Evolutionary conservation across 2,329 filamentous ascomycete genomes (phyloP), one percentile per base, ranked within the genome.

Genomic region (Acarospora socialis): DNA sequence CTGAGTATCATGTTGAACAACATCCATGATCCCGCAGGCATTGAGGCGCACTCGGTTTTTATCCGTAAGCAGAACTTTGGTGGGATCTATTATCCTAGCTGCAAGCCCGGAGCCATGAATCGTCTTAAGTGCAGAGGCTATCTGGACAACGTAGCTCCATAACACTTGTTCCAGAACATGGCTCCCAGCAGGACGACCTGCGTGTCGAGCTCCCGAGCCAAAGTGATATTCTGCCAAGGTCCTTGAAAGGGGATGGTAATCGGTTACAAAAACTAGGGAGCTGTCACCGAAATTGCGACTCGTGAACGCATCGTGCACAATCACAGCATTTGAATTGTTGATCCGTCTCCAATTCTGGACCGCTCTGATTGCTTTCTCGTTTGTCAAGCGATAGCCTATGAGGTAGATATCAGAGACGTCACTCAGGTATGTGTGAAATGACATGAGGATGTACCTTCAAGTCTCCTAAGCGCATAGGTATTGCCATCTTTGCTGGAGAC

Each of bases 101-200:
- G 90, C 87, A 23, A 95, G 65, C 13, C 81, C 80, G 34, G 69
- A 71, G 8, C 68, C 66, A 50, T 98, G 90, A 22, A 98, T 87
- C 0, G 80, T 70, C 50, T 82, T 87, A 21, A 98, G 61, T 1
- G 82, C 90, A 42, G 80, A 90, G 22, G 83, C 77, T 39, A 98
- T 77, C 53, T 98, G 90, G 4, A 86, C 79, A 38, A 94, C 73
- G 52, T 95, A 98, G 26, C 75, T 73, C 90, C 90, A 98, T 2
- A 98, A 57, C 1, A 82, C 66, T 34, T 75, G 71, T 53, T 95
- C 87, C 2, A 71, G 56, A 14, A 84, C 48, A 57, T 69, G 46
- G 48, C 55, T 41, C 54, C 59, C 44, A 52, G 63, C 35, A 60
- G 62, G 51, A 35, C 65, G 52, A 54, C 55, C 51, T 56, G 55